phyloP scores from a whole-genome alignment of 179 eudicot species.

The Beta corolliflora region DNA sequence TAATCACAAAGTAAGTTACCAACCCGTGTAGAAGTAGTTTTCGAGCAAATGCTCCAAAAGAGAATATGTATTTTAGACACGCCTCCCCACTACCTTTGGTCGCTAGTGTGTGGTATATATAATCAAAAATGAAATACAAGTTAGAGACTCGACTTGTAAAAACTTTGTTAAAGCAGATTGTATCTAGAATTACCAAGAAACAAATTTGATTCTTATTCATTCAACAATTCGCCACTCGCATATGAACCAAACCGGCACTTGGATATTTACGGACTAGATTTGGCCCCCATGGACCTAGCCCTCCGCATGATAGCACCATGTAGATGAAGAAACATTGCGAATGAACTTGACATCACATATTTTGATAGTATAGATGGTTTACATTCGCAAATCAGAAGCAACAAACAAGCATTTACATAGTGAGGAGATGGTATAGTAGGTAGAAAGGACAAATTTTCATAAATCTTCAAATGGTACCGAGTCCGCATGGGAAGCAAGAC shows the following conservation, averaged over 20 bases:
- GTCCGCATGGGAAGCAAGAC: background rate
- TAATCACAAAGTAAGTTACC: slow-evolving; percentile 10
- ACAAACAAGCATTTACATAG: background rate
- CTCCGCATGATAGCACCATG: slow-evolving; percentile 47
- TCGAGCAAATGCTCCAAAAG: slow-evolving; percentile 92
- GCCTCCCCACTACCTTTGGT: slow-evolving; percentile 97
- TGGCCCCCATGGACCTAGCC: slow-evolving; percentile 97
- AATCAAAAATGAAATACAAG: slow-evolving; percentile 49
- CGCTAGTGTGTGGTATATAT: slow-evolving; percentile 89
- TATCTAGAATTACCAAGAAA: slow-evolving; percentile 57
- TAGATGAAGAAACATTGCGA: slow-evolving; percentile 1
- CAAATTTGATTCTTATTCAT: slow-evolving; percentile 66
- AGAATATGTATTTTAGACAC: slow-evolving; percentile 85
- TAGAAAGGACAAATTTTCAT: background rate
- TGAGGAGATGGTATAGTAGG: background rate
- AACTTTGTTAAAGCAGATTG: background rate
- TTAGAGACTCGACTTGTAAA: slow-evolving; percentile 17
- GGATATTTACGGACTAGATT: slow-evolving; percentile 79
- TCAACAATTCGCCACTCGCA: slow-evolving; percentile 63
- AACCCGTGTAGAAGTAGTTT: slow-evolving; percentile 79
- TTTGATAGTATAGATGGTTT: background rate
- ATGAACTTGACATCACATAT: background rate
- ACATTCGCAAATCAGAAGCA: no score
- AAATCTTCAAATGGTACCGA: background rate
- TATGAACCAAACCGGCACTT: slow-evolving; percentile 73